Evolutionary conservation across 1,139 yeast genomes (phyloP).

Genomic region (Pichia sp.): DNA sequence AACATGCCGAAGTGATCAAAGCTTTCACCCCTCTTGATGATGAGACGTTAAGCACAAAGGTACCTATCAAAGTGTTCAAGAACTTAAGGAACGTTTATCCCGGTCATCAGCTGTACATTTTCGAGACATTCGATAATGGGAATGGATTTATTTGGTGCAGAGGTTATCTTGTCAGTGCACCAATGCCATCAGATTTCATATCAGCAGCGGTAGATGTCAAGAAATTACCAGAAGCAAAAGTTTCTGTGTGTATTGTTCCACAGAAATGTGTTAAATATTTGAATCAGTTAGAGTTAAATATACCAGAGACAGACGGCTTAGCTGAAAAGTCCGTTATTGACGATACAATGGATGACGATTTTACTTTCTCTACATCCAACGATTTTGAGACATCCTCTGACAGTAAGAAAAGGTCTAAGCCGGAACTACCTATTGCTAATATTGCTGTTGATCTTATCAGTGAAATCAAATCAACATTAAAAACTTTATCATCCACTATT

Average conservation of each 20-base stretch:
- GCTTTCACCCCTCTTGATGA: constrained; percentile 50
- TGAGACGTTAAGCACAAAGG: constrained; percentile 11
- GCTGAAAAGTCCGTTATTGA: constrained; percentile 2
- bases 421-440: constrained; percentile 45
- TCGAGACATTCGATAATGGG: constrained; percentile 44
- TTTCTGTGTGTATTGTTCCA: constrained; percentile 55
- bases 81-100: constrained; percentile 54
- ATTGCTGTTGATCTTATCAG: constrained; percentile 40
- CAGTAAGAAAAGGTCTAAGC: constrained; percentile 28
- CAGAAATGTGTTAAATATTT: constrained; percentile 40
- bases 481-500: constrained; percentile 53
- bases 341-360: constrained; percentile 20
- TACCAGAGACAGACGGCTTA: constrained; percentile 8
- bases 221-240: constrained; percentile 49
- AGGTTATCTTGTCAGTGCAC: constrained; percentile 59
- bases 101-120: constrained; percentile 75
- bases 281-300: constrained; percentile 22
- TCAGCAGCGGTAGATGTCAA: constrained; percentile 55
- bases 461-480: constrained; percentile 52
- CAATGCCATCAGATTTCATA: constrained; percentile 63
- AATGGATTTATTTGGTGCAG: constrained; percentile 51
- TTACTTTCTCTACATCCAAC: constrained; percentile 5
- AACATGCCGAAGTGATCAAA: constrained; percentile 33
- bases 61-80: constrained; percentile 12
- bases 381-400: not conserved